These are phyloP conservation scores for Fistulinella staudtii DNA, from an alignment of 1,284 basidiomycete species.

Conservation along the genomic window DNA sequence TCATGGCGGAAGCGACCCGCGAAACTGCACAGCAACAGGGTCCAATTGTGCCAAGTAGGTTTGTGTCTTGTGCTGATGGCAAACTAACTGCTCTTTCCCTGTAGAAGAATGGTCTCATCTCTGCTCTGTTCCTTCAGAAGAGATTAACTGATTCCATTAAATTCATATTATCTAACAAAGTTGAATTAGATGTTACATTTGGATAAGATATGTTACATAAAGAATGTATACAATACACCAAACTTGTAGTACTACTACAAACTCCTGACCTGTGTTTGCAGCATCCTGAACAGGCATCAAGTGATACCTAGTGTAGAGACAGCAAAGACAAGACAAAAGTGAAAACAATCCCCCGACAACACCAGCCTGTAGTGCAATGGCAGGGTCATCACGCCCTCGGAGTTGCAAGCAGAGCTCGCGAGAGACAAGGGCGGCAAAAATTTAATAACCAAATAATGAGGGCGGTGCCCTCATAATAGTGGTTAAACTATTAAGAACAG, in stretches of 20 bases:
- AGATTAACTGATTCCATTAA: no score
- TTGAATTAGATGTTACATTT: no score
- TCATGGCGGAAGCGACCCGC: background rate
- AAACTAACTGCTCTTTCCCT: no score
- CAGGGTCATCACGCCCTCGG: slow-evolving; percentile 32
- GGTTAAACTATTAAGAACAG: slow-evolving; percentile 36
- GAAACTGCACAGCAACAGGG: background rate
- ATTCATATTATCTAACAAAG: no score
- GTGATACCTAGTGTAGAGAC: background rate
- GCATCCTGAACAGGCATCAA: background rate
- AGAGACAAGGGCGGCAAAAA: slow-evolving; percentile 31
- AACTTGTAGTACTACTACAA: background rate
- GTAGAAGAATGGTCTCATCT: no score
- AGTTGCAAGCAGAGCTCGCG: slow-evolving; percentile 37
- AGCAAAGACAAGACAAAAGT: slow-evolving; percentile 21
- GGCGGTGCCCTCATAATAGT: slow-evolving; percentile 35
- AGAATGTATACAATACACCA: no score
- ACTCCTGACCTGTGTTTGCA: slow-evolving; percentile 5
- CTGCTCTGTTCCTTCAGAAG: no score
- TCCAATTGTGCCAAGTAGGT: no score
- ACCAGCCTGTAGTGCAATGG: slow-evolving; percentile 30
- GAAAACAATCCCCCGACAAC: slow-evolving; percentile 30
- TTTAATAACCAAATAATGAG: slow-evolving; percentile 34
- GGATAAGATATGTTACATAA: no score
- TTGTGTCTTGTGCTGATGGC: no score